Evolutionary conservation across 1,284 basidiomycete genomes (phyloP).

Genomic region (Ceratobasidium sp.): DNA sequence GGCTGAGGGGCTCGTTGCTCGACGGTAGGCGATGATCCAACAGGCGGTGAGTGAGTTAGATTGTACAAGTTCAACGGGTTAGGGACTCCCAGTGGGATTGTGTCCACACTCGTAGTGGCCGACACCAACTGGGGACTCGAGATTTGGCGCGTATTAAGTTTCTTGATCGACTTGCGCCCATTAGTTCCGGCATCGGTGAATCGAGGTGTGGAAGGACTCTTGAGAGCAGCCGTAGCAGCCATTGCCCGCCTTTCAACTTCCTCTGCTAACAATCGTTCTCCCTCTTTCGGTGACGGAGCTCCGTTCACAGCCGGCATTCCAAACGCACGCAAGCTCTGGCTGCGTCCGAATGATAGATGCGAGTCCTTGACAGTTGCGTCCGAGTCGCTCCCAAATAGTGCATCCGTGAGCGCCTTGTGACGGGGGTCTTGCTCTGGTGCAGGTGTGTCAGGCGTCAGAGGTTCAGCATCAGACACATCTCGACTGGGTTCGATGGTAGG

Average conservation of each 20-base stretch:
- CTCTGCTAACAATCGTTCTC: slow-evolving; percentile 32
- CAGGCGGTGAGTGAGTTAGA: slow-evolving; percentile 48
- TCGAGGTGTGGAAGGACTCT: slow-evolving; percentile 43
- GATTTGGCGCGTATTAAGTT: slow-evolving; percentile 75
- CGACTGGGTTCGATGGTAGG: slow-evolving; percentile 15
- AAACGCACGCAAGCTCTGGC: slow-evolving; percentile 41
- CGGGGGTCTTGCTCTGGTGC: slow-evolving; percentile 54
- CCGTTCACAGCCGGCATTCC: slow-evolving; percentile 26
- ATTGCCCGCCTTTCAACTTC: slow-evolving; percentile 47
- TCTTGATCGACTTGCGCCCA: slow-evolving; percentile 60
- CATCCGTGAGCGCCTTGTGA: slow-evolving; percentile 75
- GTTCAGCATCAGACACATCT: slow-evolving; percentile 5
- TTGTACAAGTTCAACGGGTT: slow-evolving; percentile 51
- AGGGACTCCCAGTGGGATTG: slow-evolving; percentile 67
- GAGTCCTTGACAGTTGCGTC: slow-evolving; percentile 40
- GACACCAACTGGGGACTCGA: slow-evolving; percentile 77
- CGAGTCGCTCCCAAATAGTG: slow-evolving; percentile 66
- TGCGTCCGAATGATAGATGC: slow-evolving; percentile 9
- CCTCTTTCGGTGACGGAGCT: slow-evolving; percentile 16
- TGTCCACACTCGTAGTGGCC: slow-evolving; percentile 78
- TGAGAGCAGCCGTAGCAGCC: slow-evolving; percentile 49
- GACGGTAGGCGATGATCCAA: slow-evolving; percentile 50
- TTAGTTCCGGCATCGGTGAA: slow-evolving; percentile 49
- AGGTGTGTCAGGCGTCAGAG: slow-evolving; percentile 39
- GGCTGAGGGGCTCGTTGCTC: slow-evolving; percentile 53